These are phyloP conservation scores for Eucalyptus caleyi DNA, from an alignment of 345 rosid species.

Conservation along the genomic window DNA sequence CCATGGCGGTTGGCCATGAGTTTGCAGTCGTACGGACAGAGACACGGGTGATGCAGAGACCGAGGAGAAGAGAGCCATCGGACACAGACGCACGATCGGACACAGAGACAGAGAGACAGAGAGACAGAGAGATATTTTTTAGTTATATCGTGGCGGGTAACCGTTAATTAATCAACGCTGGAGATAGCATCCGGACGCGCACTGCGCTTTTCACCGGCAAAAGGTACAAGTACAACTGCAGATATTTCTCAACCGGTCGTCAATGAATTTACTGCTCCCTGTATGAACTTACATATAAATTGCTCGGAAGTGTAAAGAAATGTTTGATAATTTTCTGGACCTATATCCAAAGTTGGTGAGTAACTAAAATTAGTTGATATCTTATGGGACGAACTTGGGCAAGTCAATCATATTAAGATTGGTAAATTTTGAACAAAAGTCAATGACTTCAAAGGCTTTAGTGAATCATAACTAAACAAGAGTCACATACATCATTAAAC, in stretches of 20 bases:
- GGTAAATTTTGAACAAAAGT: background rate
- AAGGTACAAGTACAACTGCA: background rate
- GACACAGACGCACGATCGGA: background rate
- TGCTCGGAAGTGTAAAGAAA: background rate
- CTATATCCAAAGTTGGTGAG: background rate
- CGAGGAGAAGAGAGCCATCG: constrained; percentile 40
- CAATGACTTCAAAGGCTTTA: rapidly evolving
- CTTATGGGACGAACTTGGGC: background rate
- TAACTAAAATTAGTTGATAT: background rate
- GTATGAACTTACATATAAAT: background rate
- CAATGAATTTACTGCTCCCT: background rate
- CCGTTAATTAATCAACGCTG: background rate
- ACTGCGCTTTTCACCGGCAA: background rate
- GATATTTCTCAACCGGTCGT: background rate
- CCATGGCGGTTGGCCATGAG: background rate
- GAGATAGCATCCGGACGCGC: background rate
- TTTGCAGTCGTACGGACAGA: background rate
- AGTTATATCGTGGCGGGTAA: background rate
- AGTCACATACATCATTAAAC: rapidly evolving
- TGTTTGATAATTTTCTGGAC: background rate
- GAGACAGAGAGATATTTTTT: background rate
- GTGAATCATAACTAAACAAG: no score
- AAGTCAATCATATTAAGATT: background rate
- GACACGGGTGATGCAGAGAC: constrained; percentile 21
- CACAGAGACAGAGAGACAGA: background rate